These are phyloP conservation scores for Kwoniella shandongensis DNA, from an alignment of 768 basidiomycete genomes.

Conservation along the genomic window DNA sequence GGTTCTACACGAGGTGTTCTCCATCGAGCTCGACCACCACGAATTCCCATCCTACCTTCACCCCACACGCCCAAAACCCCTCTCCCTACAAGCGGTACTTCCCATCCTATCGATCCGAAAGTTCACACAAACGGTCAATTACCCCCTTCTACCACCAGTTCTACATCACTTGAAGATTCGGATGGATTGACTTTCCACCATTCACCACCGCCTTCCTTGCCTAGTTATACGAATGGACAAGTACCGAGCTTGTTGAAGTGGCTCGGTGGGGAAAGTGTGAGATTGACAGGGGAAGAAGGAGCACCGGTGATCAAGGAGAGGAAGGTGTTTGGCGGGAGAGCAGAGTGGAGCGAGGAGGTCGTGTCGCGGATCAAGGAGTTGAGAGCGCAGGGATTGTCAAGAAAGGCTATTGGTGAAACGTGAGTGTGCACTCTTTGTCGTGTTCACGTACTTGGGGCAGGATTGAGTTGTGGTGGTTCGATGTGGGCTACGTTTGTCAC, in stretches of 20 bases:
- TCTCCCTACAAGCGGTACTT: conserved; percentile 47
- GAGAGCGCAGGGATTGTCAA: conserved; percentile 36
- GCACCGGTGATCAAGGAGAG: conserved; percentile 30
- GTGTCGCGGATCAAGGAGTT: conserved; percentile 33
- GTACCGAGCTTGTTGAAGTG: conserved; percentile 45
- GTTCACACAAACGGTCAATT: background rate
- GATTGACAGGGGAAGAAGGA: conserved; percentile 36
- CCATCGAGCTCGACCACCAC: conserved; percentile 47
- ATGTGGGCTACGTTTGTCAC: too few species aligned
- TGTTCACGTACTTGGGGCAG: too few species aligned
- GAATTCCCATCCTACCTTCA: conserved; percentile 34
- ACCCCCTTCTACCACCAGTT: conserved; percentile 5
- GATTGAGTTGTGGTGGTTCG: too few species aligned
- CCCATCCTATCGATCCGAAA: conserved; percentile 26
- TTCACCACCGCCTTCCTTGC: conserved; percentile 47
- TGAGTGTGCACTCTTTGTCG: conserved; percentile 31
- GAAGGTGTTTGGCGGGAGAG: conserved; percentile 5
- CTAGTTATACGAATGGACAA: conserved; percentile 42
- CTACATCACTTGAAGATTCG: conserved; percentile 19
- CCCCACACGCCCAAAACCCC: conserved; percentile 39
- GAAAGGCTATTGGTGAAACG: conserved; percentile 38
- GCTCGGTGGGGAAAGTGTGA: conserved; percentile 34
- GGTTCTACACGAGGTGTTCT: conserved; percentile 35
- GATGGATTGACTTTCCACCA: conserved; percentile 45
- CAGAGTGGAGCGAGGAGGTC: conserved; percentile 33